Base-by-base conservation (phyloP, 2,329 filamentous ascomycete genomes). In the Cadophora malorum region DNA sequence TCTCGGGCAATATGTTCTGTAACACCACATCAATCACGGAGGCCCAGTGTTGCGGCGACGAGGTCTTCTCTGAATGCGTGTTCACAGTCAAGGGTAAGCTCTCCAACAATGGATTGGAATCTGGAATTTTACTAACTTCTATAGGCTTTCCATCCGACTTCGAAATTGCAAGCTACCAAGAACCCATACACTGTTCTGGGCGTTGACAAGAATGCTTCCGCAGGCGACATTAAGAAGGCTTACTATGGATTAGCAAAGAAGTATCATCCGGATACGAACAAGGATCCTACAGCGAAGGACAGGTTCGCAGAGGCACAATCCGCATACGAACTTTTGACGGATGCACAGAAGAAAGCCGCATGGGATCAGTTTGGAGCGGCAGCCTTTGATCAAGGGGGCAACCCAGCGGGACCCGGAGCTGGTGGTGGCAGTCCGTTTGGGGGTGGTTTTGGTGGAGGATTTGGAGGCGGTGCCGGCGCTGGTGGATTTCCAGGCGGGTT, bases 191-290 rank as follows among this genome's bases (percentile, higher is more conserved):
- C 89, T 72, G 86, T 92, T 4, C 89, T 99, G 33, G 96, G 96
- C 16, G 93, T 99, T 35, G 84, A 84, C 76, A 97, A 95, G 79
- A 86, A 81, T 70, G 93, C 96, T n/a, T 90, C 92, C 1, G 83
- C 93, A 3, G 84, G 88, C 68, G 95, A 98, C 45, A 98, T 99
- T 79, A 99, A 99, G 79, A 98, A 97, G 80, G 94, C 96, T 3
- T 99, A 99, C 83, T 99, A 99, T 79, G 93, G 94, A 62, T 84
- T 98, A 68, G 96, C 96, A 23, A 99, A 99, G 81, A 99, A 98
- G 78, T 99, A 89, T 79, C 96, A 99, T 76, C 96, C 96, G 9
- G 96, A 99, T 79, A 98, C 96, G 45, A 99, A 98, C 84, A 98
- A 98, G 80, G 96, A 98, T 74, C 80, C 92, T 2, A 86, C 84